phyloP scores from a whole-genome alignment of 768 basidiomycete species.

The Clitopilus hobsonii region DNA sequence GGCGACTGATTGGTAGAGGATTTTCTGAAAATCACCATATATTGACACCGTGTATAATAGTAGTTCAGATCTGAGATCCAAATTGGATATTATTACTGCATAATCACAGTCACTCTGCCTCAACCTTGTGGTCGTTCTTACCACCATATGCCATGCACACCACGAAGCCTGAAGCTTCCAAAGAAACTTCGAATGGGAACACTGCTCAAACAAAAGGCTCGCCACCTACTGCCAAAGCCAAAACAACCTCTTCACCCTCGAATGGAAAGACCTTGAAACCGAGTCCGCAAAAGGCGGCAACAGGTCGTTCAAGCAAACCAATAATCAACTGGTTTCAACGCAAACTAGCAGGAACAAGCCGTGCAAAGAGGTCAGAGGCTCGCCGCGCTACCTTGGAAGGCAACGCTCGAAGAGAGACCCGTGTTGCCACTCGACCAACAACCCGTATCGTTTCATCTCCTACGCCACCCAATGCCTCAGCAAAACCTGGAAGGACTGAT shows the following conservation, averaged over 20 bases:
- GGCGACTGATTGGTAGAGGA: conserved; percentile 71
- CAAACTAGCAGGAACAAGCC: conserved; percentile 65
- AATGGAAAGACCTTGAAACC: conserved; percentile 6
- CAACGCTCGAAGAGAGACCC: conserved; percentile 24
- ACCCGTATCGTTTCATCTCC: conserved; percentile 42
- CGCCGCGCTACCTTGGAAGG: conserved; percentile 25
- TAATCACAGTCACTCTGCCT: neutral
- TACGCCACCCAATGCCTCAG: conserved; percentile 16
- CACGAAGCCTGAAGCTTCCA: neutral
- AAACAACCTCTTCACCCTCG: conserved; percentile 6
- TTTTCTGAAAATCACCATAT: neutral
- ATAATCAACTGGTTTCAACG: conserved; percentile 90
- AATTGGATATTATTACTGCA: no score
- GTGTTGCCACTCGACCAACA: conserved; percentile 27
- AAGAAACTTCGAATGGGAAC: neutral
- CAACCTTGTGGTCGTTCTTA: neutral
- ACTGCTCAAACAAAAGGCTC: conserved; percentile 8
- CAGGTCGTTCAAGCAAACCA: conserved; percentile 74
- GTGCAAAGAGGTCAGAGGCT: conserved; percentile 45
- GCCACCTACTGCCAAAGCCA: conserved; percentile 11
- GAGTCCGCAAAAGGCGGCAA: conserved; percentile 13
- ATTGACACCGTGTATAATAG: neutral
- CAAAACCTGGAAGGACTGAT: conserved; percentile 28
- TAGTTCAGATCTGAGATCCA: conserved; percentile 2
- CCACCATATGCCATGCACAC: neutral